Evolutionary conservation across 768 basidiomycete genomes (phyloP), one percentile per base, ranked within the genome.

Genomic region (Tricholoma saponaceum): DNA sequence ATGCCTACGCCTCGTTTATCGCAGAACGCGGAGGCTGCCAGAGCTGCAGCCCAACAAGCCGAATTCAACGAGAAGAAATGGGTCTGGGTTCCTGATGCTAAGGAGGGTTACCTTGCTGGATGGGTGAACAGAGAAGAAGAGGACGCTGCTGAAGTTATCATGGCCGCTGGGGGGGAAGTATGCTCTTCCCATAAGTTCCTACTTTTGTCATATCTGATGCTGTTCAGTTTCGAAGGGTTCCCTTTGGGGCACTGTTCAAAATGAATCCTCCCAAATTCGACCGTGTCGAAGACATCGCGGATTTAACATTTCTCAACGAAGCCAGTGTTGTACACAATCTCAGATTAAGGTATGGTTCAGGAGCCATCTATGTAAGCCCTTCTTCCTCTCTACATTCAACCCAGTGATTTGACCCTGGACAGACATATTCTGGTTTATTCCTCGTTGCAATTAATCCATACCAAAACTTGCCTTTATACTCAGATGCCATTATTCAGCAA

Each of bases 181-280:
- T 51, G 78, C 65, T 54, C 49, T 44, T 20, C 54, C 22, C 60
- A 47, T 20, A 56, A 5, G 20, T 20, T 14, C 37, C 20, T 51
- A 12, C n/a, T 59, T 57, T 9, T 16, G n/a, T 23, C 18, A 18
- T 43, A 16, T 49, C 35, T 54, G 1, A 26, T 14, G 44, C 14
- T 46, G 0, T n/a, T 50, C 44, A 74, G 71, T 67, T 74, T 62
- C 71, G 73, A 49, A 70, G 67, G 62, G 82, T 96, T 4, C 87
- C 90, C 14, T 80, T 94, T 60, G 89, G 92, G 61, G 83, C 86
- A 20, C 73, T 97, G 39, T 91, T 88, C 66, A 95, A 95, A 78
- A 96, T 96, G 95, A 98, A 98, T 67, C 95, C 95, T 23, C 95
- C 95, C 46, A 97, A 98, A 74, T 99, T 98, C 70, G 95, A 98